Conservation (phyloP, 805 yeast species). For the Lipomyces sp. region DNA sequence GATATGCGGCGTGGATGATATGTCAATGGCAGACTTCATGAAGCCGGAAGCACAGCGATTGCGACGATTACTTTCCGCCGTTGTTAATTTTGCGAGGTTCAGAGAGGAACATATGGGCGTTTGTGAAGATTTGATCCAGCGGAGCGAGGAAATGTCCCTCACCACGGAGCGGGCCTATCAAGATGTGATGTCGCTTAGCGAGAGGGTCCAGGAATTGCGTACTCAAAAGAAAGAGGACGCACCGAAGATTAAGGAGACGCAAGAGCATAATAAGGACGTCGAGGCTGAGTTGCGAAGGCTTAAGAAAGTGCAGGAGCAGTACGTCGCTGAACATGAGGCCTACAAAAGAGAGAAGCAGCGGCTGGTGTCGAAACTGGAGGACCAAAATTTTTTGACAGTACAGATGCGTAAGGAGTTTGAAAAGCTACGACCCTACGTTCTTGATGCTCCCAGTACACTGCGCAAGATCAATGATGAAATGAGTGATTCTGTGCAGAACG, state of each 20-base stretch:
- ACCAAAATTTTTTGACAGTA: constrained; percentile 59
- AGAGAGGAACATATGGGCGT: constrained; percentile 76
- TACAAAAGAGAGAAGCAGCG: constrained; percentile 68
- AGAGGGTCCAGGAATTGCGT: constrained; percentile 31
- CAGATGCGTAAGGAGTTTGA: constrained; percentile 65
- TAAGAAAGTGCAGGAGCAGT: constrained; percentile 64
- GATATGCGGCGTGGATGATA: constrained; percentile 74
- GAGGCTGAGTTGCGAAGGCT: constrained; percentile 66
- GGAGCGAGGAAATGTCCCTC: constrained; percentile 41
- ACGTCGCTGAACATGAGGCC: constrained; percentile 63
- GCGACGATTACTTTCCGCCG: constrained; percentile 73
- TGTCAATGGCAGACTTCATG: constrained; percentile 70
- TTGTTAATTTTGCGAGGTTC: constrained; percentile 83
- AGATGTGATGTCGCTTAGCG: constrained; percentile 18
- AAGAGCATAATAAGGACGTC: constrained; percentile 57
- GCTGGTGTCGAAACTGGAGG: constrained; percentile 63
- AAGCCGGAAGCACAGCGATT: constrained; percentile 76
- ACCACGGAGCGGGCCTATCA: constrained; percentile 29
- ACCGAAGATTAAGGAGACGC: constrained; percentile 47
- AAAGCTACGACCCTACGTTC: constrained; percentile 61
- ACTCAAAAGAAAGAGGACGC: constrained; percentile 40
- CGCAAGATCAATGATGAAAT: constrained; percentile 59
- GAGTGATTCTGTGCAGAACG: constrained; percentile 51
- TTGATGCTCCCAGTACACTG: constrained; percentile 63
- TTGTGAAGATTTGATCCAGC: constrained; percentile 64